These are phyloP conservation scores for Corymbia calophylla DNA, from an alignment of 441 rosid genomes.

Conservation along the genomic window DNA sequence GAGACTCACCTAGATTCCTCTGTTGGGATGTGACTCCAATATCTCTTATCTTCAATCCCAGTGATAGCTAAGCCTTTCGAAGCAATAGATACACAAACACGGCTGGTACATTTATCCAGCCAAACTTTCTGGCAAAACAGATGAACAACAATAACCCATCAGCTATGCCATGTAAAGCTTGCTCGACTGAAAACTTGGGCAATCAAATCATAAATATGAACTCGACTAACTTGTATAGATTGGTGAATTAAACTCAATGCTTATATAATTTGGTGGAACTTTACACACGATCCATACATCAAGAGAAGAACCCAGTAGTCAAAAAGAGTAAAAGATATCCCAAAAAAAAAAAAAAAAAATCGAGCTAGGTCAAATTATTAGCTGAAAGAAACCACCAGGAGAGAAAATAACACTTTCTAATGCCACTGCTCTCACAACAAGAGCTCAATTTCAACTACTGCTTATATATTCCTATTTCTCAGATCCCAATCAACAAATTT, in stretches of 20 bases:
- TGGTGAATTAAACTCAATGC: background rate
- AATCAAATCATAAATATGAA: background rate
- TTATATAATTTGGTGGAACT: background rate
- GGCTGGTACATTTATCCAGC: slow-evolving; percentile 71
- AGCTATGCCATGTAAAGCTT: background rate
- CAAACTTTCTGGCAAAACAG: slow-evolving; percentile 56
- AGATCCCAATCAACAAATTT: background rate
- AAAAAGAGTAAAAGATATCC: background rate
- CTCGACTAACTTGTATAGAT: background rate
- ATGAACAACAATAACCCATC: slow-evolving; percentile 4
- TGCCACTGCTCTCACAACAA: background rate
- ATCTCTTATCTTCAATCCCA: slow-evolving; percentile 89
- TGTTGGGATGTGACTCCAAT: slow-evolving; percentile 74
- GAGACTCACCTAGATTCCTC: slow-evolving; percentile 85
- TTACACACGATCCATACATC: background rate
- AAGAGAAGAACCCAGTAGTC: background rate
- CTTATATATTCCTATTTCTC: background rate
- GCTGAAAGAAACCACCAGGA: background rate
- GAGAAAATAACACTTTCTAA: background rate
- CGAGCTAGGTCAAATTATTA: background rate
- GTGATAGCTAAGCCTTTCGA: slow-evolving; percentile 75
- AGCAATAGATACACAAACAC: slow-evolving; percentile 65
- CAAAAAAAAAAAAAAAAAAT: background rate
- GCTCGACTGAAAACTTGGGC: background rate
- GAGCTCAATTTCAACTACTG: background rate